A percentile compares a stretch with the other conserved stretches of the same genome.
Evolutionary conservation across 2,329 filamentous ascomycete species (phyloP).

Genomic region (Samsoniella hepiali): DNA sequence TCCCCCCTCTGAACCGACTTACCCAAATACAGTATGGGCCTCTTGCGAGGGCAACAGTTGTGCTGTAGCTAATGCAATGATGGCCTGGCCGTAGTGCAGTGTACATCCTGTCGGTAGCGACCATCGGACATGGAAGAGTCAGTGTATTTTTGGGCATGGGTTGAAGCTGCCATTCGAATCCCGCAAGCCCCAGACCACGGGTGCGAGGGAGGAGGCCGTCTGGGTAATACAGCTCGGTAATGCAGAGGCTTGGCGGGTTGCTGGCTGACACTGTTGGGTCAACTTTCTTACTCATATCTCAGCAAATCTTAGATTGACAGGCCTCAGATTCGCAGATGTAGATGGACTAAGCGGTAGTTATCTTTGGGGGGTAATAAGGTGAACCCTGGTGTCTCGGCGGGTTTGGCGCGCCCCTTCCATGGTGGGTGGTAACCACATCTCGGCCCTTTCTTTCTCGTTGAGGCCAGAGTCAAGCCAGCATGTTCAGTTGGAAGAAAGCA

Average conservation of each 20-base stretch:
- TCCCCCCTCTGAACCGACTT: neutral
- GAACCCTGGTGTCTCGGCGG: conserved; percentile 3
- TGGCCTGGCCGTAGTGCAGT: neutral
- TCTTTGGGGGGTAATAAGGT: neutral
- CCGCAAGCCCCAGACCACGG: neutral
- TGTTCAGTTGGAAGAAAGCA: neutral
- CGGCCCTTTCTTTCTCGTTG: neutral
- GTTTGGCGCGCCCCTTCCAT: neutral
- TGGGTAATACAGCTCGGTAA: conserved; percentile 10
- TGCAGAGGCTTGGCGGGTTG: conserved; percentile 12
- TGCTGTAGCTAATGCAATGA: neutral
- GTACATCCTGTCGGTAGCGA: neutral
- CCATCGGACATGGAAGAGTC: neutral
- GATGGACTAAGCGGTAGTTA: neutral
- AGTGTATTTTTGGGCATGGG: neutral
- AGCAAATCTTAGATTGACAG: conserved; percentile 11
- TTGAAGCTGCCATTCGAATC: neutral
- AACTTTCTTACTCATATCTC: conserved; percentile 18
- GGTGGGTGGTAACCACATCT: neutral
- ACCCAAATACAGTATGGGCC: neutral
- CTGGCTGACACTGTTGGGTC: conserved; percentile 10
- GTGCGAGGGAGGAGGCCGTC: neutral
- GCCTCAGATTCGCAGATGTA: conserved; percentile 6
- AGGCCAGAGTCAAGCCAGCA: neutral
- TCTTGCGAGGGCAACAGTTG: neutral